Base-by-base conservation (phyloP, 2,329 filamentous ascomycete genomes). In the Trichoderma simmonsii region DNA sequence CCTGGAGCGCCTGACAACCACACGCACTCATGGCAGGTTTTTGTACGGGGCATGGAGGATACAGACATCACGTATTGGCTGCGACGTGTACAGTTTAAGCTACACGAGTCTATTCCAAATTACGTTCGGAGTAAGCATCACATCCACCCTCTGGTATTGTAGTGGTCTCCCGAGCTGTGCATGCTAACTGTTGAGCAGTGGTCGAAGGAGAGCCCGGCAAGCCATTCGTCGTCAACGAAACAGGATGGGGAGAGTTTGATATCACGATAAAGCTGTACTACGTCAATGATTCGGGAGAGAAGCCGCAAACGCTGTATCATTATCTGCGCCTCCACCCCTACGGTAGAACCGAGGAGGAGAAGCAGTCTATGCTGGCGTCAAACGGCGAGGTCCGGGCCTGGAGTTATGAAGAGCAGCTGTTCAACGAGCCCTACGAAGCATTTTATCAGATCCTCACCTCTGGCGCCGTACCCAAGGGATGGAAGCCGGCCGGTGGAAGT, bases 221-320 rank as follows among this genome's bases (percentile, higher is more conserved):
- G 74, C 78, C 94, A 12, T 99, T 98, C 78, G 86, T 93, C 78
- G 92, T 98, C 73, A 89, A 90, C 74, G 96, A 98, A 82, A 98
- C 96, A 0, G 96, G 96, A 63, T 99, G 97, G 93, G 96, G 96
- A 78, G 96, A 98, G 83, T 99, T 99, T 84, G 94, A 96, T 81
- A 97, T 99, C 78, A 93, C 95, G 74, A 92, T 99, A 80, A 94
- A 97, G 79, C 87, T 99, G 59, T 97, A 97, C 85, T 99, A 98
- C 82, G 90, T 93, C 71, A 90, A 92, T 71, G 93, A 97, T 79
- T 92, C 91, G 48, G 91, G 90, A 77, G 96, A 99, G 85, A 99
- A 99, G 82, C 93, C 95, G 5, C 93, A 97, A 82, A 97, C 95
- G n/a, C 84, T 97, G 2, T 97, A 96, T 85, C 96, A 98, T 82